Conservation (phyloP, 228 moss, liverwort and hornwort species). For the Sphagnum fallax region DNA sequence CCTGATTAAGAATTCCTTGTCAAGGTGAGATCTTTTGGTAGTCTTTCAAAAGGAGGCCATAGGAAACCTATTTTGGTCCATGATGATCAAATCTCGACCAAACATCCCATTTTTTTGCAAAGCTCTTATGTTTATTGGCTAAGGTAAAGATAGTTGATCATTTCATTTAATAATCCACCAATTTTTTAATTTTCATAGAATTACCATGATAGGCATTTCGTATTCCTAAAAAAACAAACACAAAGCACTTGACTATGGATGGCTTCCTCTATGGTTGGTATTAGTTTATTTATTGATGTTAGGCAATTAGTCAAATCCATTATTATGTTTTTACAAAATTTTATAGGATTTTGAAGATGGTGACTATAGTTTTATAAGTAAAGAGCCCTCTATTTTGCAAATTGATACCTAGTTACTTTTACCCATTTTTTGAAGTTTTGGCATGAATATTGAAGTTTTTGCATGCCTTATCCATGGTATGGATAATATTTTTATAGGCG, state of each 20-base stretch:
- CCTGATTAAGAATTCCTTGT: neutral
- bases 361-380: neutral
- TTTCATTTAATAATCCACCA: slow-evolving; percentile 4
- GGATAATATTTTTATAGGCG: slow-evolving; percentile 39
- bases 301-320: neutral
- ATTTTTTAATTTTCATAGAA: neutral
- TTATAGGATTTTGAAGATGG: neutral
- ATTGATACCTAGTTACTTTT: neutral
- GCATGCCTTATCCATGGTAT: slow-evolving; percentile 39
- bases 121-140: slow-evolving; percentile 2
- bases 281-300: neutral
- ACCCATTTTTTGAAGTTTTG: neutral
- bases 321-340: neutral
- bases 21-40: neutral
- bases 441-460: slow-evolving; percentile 18
- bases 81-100: neutral
- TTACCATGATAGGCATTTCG: neutral
- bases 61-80: neutral
- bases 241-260: neutral
- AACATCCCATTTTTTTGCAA: neutral
- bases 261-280: neutral
- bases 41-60: neutral
- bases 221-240: neutral
- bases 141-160: slow-evolving; percentile 6
- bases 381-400: neutral